Conservation (phyloP, 2,329 filamentous ascomycete species). For the Thielaviopsis euricoi region DNA sequence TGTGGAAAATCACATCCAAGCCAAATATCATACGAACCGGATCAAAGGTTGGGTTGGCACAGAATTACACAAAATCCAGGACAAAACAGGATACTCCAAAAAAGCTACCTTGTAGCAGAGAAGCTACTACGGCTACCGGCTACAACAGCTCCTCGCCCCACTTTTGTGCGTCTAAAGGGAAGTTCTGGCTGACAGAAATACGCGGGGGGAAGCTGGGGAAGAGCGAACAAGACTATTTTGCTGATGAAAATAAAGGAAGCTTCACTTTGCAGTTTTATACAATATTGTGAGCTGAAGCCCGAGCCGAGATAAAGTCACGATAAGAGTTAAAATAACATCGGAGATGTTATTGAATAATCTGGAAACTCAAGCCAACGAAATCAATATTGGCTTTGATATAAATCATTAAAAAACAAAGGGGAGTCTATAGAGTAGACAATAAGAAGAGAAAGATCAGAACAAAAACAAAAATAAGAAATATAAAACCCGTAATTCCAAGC, state of each 20-base stretch:
- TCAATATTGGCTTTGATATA: no score
- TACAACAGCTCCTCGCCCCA: not conserved
- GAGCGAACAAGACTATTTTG: not conserved
- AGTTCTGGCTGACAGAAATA: not conserved
- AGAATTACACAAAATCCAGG: not conserved
- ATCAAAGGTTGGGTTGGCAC: not conserved
- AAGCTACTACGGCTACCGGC: no score
- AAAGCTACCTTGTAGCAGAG: not conserved
- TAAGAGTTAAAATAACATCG: no score
- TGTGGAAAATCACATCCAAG: no score
- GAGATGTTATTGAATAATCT: not conserved
- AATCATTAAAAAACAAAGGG: not conserved
- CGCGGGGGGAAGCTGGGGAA: not conserved
- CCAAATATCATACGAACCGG: no score
- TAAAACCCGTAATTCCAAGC: not conserved
- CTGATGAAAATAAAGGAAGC: no score
- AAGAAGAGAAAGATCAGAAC: not conserved
- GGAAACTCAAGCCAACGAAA: not conserved
- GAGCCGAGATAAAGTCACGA: no score
- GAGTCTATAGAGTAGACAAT: not conserved
- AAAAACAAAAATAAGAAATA: no score
- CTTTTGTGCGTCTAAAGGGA: not conserved
- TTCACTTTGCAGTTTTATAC: no score
- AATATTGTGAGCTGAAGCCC: no score
- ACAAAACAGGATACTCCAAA: not conserved